phyloP scores from a whole-genome alignment of 2,329 filamentous ascomycete genomes.

The Claviceps maximensis region DNA sequence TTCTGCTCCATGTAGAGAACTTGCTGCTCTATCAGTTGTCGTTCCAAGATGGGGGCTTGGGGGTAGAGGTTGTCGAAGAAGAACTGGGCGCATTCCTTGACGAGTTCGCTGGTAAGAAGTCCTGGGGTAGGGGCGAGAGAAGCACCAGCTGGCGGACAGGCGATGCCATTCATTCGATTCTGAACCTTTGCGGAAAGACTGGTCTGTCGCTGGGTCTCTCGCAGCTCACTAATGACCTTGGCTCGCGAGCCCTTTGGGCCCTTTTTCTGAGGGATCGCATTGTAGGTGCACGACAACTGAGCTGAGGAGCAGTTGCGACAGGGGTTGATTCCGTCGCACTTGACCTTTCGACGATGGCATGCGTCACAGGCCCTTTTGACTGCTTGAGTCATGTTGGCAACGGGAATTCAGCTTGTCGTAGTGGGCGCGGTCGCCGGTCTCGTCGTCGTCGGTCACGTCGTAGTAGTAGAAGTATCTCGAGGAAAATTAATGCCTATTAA shows the following conservation, averaged over 20 bases:
- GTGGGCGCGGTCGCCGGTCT: too few species aligned
- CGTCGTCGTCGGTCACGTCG: too few species aligned
- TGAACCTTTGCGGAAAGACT: slow-evolving; percentile 50
- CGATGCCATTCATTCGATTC: slow-evolving; percentile 43
- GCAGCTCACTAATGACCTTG: slow-evolving; percentile 62
- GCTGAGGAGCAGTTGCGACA: slow-evolving; percentile 59
- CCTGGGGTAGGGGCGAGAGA: slow-evolving; percentile 43
- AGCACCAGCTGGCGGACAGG: slow-evolving; percentile 32
- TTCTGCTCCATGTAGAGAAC: slow-evolving; percentile 47
- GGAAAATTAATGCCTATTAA: too few species aligned
- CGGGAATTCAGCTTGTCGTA: neutral
- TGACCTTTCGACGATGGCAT: slow-evolving; percentile 62
- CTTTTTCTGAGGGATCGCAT: slow-evolving; percentile 63
- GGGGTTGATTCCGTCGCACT: slow-evolving; percentile 57
- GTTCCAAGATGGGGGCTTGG: slow-evolving; percentile 49
- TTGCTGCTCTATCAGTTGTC: slow-evolving; percentile 43
- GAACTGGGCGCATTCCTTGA: slow-evolving; percentile 54
- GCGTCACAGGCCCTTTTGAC: slow-evolving; percentile 56
- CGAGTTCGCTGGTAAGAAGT: slow-evolving; percentile 46
- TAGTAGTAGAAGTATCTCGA: too few species aligned
- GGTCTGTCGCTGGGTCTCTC: slow-evolving; percentile 54
- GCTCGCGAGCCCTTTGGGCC: slow-evolving; percentile 62
- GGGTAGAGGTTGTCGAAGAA: slow-evolving; percentile 57
- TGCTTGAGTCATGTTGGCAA: slow-evolving; percentile 35
- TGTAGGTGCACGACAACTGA: slow-evolving; percentile 58